A percentile compares a stretch with the other conserved stretches of the same genome.
Conservation (phyloP, 306 rosid genomes). For the Cotoneaster glaucophyllus region DNA sequence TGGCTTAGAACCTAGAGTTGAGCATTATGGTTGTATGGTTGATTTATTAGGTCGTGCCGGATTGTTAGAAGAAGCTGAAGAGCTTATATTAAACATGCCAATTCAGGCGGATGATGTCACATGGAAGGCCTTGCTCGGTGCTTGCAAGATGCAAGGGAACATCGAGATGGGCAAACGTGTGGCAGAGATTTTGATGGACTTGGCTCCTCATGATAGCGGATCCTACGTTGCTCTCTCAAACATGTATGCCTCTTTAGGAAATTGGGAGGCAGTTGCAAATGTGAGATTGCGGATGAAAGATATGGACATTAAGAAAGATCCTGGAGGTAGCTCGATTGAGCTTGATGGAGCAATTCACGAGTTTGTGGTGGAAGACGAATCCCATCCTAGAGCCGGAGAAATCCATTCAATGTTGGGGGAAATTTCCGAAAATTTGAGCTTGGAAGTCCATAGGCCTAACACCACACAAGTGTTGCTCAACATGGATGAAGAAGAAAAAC, state of each 20-base stretch:
- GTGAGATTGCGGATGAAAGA: slow-evolving; percentile 70
- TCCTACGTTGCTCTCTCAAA: slow-evolving; percentile 82
- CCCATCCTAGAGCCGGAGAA: slow-evolving; percentile 58
- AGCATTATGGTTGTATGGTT: slow-evolving; percentile 83
- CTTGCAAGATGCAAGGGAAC: slow-evolving; percentile 63
- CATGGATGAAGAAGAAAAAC: slow-evolving; percentile 50
- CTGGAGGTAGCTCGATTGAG: slow-evolving; percentile 81
- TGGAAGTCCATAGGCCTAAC: slow-evolving; percentile 43
- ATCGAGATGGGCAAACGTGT: slow-evolving; percentile 48
- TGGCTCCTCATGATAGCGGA: slow-evolving; percentile 69
- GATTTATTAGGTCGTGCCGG: slow-evolving; percentile 71
- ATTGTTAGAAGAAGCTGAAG: slow-evolving; percentile 64
- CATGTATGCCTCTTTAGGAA: slow-evolving; percentile 53
- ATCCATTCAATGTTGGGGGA: slow-evolving; percentile 56
- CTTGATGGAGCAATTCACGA: slow-evolving; percentile 58
- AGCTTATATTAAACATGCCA: slow-evolving; percentile 56
- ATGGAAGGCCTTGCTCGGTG: slow-evolving; percentile 85
- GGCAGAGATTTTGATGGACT: slow-evolving; percentile 45
- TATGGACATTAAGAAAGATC: slow-evolving; percentile 69
- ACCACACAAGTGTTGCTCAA: slow-evolving; percentile 63
- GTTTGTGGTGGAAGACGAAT: slow-evolving; percentile 73
- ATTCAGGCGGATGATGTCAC: slow-evolving; percentile 58
- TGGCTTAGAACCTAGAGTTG: slow-evolving; percentile 55
- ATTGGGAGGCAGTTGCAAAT: slow-evolving; percentile 65
- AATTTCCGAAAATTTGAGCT: slow-evolving; percentile 45